Evolutionary conservation across 306 rosid species (phyloP).

Genomic region (Comarum palustre): DNA sequence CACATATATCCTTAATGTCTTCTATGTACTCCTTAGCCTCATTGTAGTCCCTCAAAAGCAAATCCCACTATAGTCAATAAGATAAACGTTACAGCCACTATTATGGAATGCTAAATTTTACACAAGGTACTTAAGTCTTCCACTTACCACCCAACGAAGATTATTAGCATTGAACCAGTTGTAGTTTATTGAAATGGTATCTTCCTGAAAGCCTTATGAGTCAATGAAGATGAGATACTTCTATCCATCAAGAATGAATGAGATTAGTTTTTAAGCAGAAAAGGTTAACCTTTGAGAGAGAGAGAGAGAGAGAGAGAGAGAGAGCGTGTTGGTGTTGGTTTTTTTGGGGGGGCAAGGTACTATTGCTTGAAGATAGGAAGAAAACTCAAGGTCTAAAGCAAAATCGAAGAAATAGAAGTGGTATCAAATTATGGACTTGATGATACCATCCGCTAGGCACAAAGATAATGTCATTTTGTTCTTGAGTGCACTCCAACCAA

Average conservation of each 20-base stretch:
- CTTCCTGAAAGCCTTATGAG: constrained; percentile 67
- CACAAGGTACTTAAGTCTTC: background rate
- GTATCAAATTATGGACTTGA: constrained; percentile 92
- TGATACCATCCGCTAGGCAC: constrained; percentile 99
- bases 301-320: background rate
- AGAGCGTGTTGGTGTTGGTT: too few species aligned
- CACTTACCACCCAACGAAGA: constrained; percentile 80
- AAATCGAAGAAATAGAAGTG: background rate
- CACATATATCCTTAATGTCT: constrained; percentile 86
- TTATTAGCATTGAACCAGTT: constrained; percentile 89
- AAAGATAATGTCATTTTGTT: constrained; percentile 81
- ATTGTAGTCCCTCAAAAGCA: constrained; percentile 68
- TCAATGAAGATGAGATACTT: constrained; percentile 15
- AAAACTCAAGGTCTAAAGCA: constrained; percentile 12
- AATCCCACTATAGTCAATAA: constrained; percentile 61
- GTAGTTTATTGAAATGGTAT: constrained; percentile 86
- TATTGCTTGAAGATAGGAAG: background rate
- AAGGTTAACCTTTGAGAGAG: too few species aligned
- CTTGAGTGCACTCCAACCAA: constrained; percentile 90
- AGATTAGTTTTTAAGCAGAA: background rate
- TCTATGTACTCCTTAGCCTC: constrained; percentile 92
- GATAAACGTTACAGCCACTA: constrained; percentile 20
- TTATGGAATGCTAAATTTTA: background rate
- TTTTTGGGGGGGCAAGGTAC: background rate
- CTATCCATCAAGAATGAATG: background rate